Evolutionary conservation across 2,329 filamentous ascomycete species (phyloP), one percentile per base, ranked within the genome.

Genomic region (Trichoderma citrinoviride): DNA sequence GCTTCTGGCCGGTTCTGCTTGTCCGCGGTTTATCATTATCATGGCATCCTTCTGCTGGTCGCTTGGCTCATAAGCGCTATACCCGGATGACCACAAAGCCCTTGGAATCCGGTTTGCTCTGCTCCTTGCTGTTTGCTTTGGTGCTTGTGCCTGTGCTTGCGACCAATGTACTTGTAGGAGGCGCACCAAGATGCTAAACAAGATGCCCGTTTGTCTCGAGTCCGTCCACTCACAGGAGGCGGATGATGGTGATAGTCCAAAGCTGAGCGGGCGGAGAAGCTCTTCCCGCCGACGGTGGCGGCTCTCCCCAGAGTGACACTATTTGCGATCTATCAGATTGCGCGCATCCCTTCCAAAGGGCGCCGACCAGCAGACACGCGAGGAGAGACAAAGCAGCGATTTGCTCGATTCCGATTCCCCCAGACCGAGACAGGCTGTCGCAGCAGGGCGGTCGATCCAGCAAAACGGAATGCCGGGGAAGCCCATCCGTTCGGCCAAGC

Each of bases 391-490:
- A 29, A 56, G 19, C 41, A 40, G 43, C 33, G 44, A 54, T 53
- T 37, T 37, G 37, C 47, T 53, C 41, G 63, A 58, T 65, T 54
- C 49, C 49, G 49, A 52, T 52, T 33, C 25, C 40, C 63, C 63
- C 63, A 54, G 63, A 54, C 63, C 37, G 55, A 65, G 40, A 60
- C 47, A 47, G 27, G 43, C 7, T 25, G 14, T 47, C n/a, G 41
- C n/a, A 12, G 29, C 15, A 43, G 25, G 33, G 49, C 50, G 61
- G 53, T 33, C 43, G 60, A 62, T 54, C 60, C 61, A 56, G 54
- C 44, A 44, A 65, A 49, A 65, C 58, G 64, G 64, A 60, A 61
- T 62, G 64, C 44, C 64, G 64, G 64, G 64, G 64, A 65, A 61
- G 64, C 19, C 40, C 57, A 63, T 50, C 64, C 64, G 64, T 50